Evolutionary conservation across 805 yeast genomes (phyloP), one percentile per base, ranked within the genome.

Genomic region (Priceomyces melissophilus): DNA sequence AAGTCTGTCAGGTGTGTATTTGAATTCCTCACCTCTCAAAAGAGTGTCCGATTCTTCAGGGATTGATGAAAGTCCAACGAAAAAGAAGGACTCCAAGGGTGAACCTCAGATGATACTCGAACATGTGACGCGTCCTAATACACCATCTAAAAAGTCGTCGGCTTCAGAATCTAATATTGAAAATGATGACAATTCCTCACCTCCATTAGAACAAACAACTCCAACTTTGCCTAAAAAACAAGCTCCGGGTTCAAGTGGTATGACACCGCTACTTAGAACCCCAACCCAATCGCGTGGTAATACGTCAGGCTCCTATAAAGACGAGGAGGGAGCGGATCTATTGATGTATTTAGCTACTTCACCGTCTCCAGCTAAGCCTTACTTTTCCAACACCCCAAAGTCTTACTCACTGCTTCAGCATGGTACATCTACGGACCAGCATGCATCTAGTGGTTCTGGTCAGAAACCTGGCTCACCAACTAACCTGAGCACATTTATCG

Each of bases 271-370:
- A 15, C 58, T 63, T 42, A 58, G 57, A 32, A 69, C 74, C 0
- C 74, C 75, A 3, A 67, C 71, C 2, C 70, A 65, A 44, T 49
- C 60, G 1, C 47, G 53, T 37, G 46, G 47, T 33, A 35, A 30
- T 23, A 38, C 51, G 14, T 48, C 49, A 20, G 57, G 52, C 23
- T 48, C 50, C 35, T 58, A 55, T 41, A 60, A 65, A 37, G 73
- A 70, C 47, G 63, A 63, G 27, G 93, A 85, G 60, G 96, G 95
- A 10, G 96, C 95, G 1, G 91, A 84, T 57, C 64, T 87, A 45
- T 71, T 87, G 46, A 76, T 87, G 78, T 87, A 78, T 60, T 67
- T 87, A 50, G 95, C 96, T 2, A 84, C 90, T 5, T 84, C 93
- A 7, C 96, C 96, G 1, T 78, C 86, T 0, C 85, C 85, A 1